Evolutionary conservation across 2,329 filamentous ascomycete genomes (phyloP), one percentile per base, ranked within the genome.

Genomic region (Ascochyta rabiei): DNA sequence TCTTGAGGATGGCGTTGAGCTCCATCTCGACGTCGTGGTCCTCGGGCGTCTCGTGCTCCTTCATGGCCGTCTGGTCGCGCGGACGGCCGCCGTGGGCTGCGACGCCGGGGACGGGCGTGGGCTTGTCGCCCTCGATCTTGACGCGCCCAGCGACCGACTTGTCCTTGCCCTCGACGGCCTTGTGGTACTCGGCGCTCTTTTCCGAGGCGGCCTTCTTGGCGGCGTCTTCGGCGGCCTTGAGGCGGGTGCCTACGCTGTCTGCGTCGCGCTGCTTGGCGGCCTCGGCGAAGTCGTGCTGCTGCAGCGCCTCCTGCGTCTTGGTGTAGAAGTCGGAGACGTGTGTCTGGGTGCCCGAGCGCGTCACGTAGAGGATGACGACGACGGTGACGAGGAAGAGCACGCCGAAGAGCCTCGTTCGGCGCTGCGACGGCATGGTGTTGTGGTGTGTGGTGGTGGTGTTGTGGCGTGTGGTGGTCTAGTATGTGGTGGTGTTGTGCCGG

Each of bases 1-100:
- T 89, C 79, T 93, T 95, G 61, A 98, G 76, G 43, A 98, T 96
- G 7, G 76, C 75, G 68, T 91, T 89, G 59, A 98, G 76, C 73
- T 91, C 90, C 16, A 78, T 77, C 72, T 92, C 87, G 2, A 89
- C 85, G 50, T 86, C 82, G 50, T 84, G 81, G 48, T 88, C 83
- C 58, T 87, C 83, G 26, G 82, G 78, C 12, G 82, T 82, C 72
- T 86, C 81, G 26, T 68, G 68, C 56, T 79, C 75, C 43, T 79
- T 74, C 40, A 75, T 68, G 13, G 58, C 60, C 13, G 71, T 76
- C 61, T 80, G 76, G 41, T 74, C 72, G 30, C 63, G 63, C 19
- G 73, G 71, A 23, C 73, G 70, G 21, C 79, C 79, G 10, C 79
- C 79, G 8, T 80, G 75, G 35, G 73, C 75, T 4, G 78, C 79